These are phyloP conservation scores for Arachis stenosperma DNA, from an alignment of 306 rosid genomes.

Conservation along the genomic window DNA sequence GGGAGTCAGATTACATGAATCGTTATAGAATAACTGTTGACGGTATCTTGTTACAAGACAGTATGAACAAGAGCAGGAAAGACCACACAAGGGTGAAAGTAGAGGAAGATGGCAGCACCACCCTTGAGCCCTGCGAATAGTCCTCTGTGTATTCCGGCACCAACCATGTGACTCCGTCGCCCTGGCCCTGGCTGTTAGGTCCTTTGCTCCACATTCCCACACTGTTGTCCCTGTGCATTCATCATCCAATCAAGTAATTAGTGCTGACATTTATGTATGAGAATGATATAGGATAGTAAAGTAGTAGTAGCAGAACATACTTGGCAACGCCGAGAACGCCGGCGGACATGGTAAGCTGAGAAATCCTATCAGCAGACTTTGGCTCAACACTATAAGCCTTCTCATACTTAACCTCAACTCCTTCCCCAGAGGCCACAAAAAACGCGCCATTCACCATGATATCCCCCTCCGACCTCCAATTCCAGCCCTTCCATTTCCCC, in stretches of 20 bases:
- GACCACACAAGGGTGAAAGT: neutral
- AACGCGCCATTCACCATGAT: slow-evolving; percentile 81
- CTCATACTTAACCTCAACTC: slow-evolving; percentile 79
- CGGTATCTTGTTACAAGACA: neutral
- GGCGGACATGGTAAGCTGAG: slow-evolving; percentile 68
- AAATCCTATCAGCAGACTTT: slow-evolving; percentile 70
- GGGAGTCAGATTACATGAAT: slow-evolving; percentile 19
- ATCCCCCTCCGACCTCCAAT: slow-evolving; percentile 95
- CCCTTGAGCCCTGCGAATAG: slow-evolving; percentile 22
- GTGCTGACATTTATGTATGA: neutral
- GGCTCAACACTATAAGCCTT: slow-evolving; percentile 95
- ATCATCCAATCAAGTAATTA: neutral
- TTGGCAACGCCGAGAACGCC: slow-evolving; percentile 88
- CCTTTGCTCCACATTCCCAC: slow-evolving; percentile 58
- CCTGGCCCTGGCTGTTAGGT: slow-evolving; percentile 7
- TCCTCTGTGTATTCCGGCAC: slow-evolving; percentile 46
- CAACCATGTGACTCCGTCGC: neutral
- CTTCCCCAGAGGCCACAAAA: slow-evolving; percentile 78
- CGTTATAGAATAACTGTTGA: slow-evolving; percentile 37
- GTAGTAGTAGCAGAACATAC: slow-evolving; percentile 25
- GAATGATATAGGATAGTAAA: neutral
- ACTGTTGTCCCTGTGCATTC: slow-evolving; percentile 47
- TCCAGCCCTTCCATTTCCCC: slow-evolving; percentile 81
- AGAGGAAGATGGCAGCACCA: neutral
- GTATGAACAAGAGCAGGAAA: neutral